phyloP scores from a whole-genome alignment of 257 asterid genomes.

The Fraxinus pennsylvanica region DNA sequence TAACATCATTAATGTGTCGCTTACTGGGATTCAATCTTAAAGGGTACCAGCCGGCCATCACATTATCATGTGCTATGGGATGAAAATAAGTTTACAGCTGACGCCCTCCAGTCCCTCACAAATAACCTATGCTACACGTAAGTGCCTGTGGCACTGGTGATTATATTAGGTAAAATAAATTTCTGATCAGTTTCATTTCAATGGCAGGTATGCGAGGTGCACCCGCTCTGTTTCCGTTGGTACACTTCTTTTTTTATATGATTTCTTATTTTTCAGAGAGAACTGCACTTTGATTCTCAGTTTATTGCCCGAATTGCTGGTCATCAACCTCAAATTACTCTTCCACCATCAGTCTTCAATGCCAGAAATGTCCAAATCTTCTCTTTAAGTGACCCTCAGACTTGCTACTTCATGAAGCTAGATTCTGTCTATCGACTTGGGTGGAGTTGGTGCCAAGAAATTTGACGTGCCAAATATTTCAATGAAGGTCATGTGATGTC shows the following conservation, averaged over 20 bases:
- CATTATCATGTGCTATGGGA: constrained; percentile 97
- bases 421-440: background rate
- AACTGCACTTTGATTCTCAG: background rate
- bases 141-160: constrained; percentile 24
- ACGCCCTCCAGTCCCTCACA: constrained; percentile 74
- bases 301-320: background rate
- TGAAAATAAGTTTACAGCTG: constrained; percentile 87
- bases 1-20: background rate
- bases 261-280: background rate
- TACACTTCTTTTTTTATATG: constrained; percentile 27
- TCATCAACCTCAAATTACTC: background rate
- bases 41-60: constrained; percentile 94
- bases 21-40: background rate
- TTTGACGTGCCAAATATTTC: background rate
- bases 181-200: constrained; percentile 4
- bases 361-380: background rate
- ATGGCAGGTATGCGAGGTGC: constrained; percentile 82
- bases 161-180: background rate
- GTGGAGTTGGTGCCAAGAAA: background rate
- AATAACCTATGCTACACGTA: constrained; percentile 95
- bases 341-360: background rate
- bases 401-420: background rate
- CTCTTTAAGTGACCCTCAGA: background rate
- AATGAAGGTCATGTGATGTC: background rate
- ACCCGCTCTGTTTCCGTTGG: constrained; percentile 96